Evolutionary conservation across 2,329 filamentous ascomycete species (phyloP), one percentile per base, ranked within the genome.

Genomic region (Macrophomina phaseolina): DNA sequence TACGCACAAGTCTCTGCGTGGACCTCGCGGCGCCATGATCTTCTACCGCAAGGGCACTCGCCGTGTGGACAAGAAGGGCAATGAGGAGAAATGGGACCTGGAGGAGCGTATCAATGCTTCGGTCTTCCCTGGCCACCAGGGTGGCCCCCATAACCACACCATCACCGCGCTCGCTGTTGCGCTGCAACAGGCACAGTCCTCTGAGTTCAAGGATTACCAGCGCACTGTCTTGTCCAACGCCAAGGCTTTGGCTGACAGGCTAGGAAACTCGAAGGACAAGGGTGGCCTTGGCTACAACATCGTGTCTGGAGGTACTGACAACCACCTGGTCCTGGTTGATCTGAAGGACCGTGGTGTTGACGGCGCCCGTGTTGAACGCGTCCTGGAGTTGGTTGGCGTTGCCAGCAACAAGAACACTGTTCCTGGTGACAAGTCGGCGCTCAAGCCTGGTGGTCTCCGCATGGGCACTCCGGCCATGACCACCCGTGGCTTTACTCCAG

Each of bases 331-430:
- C 58, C 90, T 99, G 67, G 82, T 99, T 69, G 95, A 99, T 81
- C 89, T 99, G 71, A 94, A 96, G 79, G 89, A 93, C 77, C 88
- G 92, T 78, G 86, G 83, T 70, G 89, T 99, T 18, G 95, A 99
- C 75, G 95, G 95, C 75, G 95, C 95, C 67, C 93, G 95, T 80
- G 91, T 98, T 49, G 95, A 99, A 87, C 90, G 92, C 69, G 91
- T 99, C 68, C 90, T 99, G 23, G 95, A 99, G 85, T 91, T 96
- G 81, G 95, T 97, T 83, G 97, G 97, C 86, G 97, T 99, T 80
- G 94, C 95, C 69, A 97, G 93, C 88, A 99, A 99, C 90, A 99
- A 99, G 90, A 99, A 99, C 89, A 91, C 92, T 68, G 95, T 97
- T 68, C 95, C 95, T 48, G 95, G 95, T 70, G 95, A 99, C 87